These are phyloP conservation scores for Sporobolomyces phaffii DNA, from an alignment of 768 basidiomycete genomes.

Conservation along the genomic window DNA sequence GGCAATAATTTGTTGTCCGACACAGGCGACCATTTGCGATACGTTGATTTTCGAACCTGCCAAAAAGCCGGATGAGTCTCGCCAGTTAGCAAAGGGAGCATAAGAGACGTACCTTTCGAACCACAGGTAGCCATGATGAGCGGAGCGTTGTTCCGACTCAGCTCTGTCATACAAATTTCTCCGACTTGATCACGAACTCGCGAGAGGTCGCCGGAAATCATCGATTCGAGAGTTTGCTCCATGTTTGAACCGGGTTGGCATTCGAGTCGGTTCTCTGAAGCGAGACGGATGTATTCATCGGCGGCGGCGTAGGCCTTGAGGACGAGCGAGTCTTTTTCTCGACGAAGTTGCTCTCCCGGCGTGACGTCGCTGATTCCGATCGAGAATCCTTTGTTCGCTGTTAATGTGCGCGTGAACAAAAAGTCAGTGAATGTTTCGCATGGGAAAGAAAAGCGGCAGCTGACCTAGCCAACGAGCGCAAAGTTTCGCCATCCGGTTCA, in stretches of 20 bases:
- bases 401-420: neutral
- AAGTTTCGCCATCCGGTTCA: conserved; percentile 92
- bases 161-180: conserved; percentile 93
- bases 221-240: conserved; percentile 93
- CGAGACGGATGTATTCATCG: conserved; percentile 74
- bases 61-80: conserved; percentile 28
- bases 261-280: conserved; percentile 83
- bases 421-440: conserved; percentile 25
- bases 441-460: conserved; percentile 41
- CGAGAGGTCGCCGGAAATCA: conserved; percentile 86
- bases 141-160: conserved; percentile 94
- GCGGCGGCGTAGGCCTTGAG: conserved; percentile 83
- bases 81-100: neutral
- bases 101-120: conserved; percentile 82
- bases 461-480: conserved; percentile 86
- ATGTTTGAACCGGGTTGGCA: conserved; percentile 97
- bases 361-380: conserved; percentile 98
- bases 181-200: conserved; percentile 94
- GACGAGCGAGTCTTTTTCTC: conserved; percentile 76
- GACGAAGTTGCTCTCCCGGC: conserved; percentile 74
- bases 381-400: conserved; percentile 95
- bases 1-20: conserved; percentile 97
- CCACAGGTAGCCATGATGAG: conserved; percentile 99
- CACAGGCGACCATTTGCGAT: conserved; percentile 99
- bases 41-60: conserved; percentile 96